phyloP scores from a whole-genome alignment of 768 basidiomycete genomes.

The Suillus lakei region DNA sequence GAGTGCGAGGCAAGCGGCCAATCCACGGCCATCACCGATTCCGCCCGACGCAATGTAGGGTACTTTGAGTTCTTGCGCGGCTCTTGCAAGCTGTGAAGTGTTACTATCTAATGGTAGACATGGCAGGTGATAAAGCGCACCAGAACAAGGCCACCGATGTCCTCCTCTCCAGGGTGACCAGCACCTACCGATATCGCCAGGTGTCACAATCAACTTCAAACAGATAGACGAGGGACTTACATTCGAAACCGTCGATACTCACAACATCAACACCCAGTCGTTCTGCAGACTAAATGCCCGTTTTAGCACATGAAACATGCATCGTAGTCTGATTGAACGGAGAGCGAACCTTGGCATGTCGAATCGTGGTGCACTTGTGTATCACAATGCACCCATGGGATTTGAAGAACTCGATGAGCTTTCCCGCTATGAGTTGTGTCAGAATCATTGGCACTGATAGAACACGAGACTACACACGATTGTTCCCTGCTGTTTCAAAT shows the following conservation, averaged over 20 bases:
- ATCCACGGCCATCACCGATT: slow-evolving; percentile 83
- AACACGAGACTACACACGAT: slow-evolving; percentile 55
- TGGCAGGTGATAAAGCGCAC: slow-evolving; percentile 40
- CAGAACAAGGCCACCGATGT: slow-evolving; percentile 86
- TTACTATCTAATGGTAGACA: background rate
- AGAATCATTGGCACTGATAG: background rate
- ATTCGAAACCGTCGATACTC: slow-evolving; percentile 93
- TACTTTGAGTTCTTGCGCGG: slow-evolving; percentile 79
- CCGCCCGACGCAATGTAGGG: slow-evolving; percentile 94
- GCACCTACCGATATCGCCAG: slow-evolving; percentile 58
- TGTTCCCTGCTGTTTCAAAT: slow-evolving; percentile 94
- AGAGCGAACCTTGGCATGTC: slow-evolving; percentile 74
- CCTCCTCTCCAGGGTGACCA: slow-evolving; percentile 94
- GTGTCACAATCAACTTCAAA: slow-evolving; percentile 11
- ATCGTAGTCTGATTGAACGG: slow-evolving; percentile 30
- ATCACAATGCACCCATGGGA: slow-evolving; percentile 77
- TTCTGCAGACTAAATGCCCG: slow-evolving; percentile 55
- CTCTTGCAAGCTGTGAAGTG: slow-evolving; percentile 71
- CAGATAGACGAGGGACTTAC: slow-evolving; percentile 42
- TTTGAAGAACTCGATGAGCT: slow-evolving; percentile 83
- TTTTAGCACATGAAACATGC: slow-evolving; percentile 7
- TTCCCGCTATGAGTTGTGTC: slow-evolving; percentile 55
- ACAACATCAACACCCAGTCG: slow-evolving; percentile 83
- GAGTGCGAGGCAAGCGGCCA: slow-evolving; percentile 80
- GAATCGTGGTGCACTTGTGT: slow-evolving; percentile 89